Conservation (phyloP, 345 rosid genomes). For the Bretschneidera sinensis region DNA sequence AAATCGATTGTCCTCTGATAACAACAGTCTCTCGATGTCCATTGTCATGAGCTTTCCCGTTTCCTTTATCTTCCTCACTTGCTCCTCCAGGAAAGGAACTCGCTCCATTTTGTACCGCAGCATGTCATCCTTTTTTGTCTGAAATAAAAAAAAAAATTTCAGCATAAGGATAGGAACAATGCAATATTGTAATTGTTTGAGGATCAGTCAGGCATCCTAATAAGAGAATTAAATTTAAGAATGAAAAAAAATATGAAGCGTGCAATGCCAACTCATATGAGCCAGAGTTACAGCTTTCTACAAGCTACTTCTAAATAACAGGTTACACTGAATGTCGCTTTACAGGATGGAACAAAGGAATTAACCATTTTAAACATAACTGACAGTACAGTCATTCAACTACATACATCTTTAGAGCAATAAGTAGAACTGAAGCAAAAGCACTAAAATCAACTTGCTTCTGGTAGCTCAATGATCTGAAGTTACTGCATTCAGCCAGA, state of each 20-base stretch:
- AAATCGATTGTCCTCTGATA: slow-evolving; percentile 69
- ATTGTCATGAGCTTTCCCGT: slow-evolving; percentile 53
- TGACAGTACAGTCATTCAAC: no score
- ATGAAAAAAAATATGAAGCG: neutral
- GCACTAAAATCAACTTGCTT: no score
- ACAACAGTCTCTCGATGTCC: slow-evolving; percentile 67
- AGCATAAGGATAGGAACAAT: slow-evolving; percentile 1
- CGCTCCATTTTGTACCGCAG: slow-evolving; percentile 51
- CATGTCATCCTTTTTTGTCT: slow-evolving; percentile 80
- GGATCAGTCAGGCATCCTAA: neutral
- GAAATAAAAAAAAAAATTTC: slow-evolving; percentile 13
- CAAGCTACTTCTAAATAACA: no score
- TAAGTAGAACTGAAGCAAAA: no score
- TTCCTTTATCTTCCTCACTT: slow-evolving; percentile 64
- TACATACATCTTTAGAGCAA: no score
- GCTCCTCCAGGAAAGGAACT: slow-evolving; percentile 87
- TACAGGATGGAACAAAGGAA: no score
- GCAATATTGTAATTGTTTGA: neutral
- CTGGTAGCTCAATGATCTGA: no score
- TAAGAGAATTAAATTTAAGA: neutral
- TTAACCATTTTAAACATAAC: no score
- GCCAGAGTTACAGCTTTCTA: neutral
- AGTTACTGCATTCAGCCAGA: no score
- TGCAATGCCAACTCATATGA: neutral
- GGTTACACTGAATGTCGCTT: no score